phyloP scores from a whole-genome alignment of 2,329 filamentous ascomycete species.

The Monosporascus sp. region DNA sequence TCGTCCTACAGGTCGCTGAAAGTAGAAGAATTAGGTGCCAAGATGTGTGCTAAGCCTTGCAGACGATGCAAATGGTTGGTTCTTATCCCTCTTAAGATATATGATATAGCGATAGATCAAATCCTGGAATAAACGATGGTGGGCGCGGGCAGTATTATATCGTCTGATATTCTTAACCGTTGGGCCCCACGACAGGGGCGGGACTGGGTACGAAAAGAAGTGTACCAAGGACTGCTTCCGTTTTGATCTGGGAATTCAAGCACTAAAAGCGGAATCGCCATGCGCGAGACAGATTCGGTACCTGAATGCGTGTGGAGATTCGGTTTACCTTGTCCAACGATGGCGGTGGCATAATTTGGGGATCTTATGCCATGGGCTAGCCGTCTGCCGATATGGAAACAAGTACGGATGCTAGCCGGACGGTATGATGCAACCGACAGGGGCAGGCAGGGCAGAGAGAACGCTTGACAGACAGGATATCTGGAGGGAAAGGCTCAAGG shows the following conservation, averaged over 20 bases:
- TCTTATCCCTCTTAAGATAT: slow-evolving; percentile 28
- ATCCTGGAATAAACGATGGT: slow-evolving; percentile 24
- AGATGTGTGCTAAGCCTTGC: slow-evolving; percentile 19
- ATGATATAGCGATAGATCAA: slow-evolving; percentile 30
- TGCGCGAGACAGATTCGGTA: slow-evolving; percentile 44
- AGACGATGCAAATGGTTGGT: slow-evolving; percentile 24
- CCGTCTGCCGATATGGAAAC: slow-evolving; percentile 47
- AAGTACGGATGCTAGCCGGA: slow-evolving; percentile 32
- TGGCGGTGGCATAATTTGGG: slow-evolving; percentile 53
- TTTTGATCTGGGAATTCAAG: slow-evolving; percentile 40
- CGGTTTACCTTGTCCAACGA: slow-evolving; percentile 39
- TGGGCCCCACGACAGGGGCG: slow-evolving; percentile 24
- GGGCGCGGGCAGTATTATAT: slow-evolving; percentile 40
- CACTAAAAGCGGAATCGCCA: slow-evolving; percentile 40
- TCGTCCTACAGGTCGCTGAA: slow-evolving; percentile 15
- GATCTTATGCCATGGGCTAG: slow-evolving; percentile 50
- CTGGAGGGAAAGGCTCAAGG: slow-evolving; percentile 27
- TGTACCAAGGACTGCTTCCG: slow-evolving; percentile 34
- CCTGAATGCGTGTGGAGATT: slow-evolving; percentile 37
- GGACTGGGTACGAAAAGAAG: slow-evolving; percentile 31
- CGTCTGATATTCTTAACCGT: slow-evolving; percentile 40
- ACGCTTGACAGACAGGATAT: slow-evolving; percentile 28
- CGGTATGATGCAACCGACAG: slow-evolving; percentile 37
- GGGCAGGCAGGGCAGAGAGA: slow-evolving; percentile 27
- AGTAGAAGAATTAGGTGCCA: slow-evolving; percentile 21